These are phyloP conservation scores for Linaria vulgaris DNA, from an alignment of 257 asterid genomes.

Conservation along the genomic window DNA sequence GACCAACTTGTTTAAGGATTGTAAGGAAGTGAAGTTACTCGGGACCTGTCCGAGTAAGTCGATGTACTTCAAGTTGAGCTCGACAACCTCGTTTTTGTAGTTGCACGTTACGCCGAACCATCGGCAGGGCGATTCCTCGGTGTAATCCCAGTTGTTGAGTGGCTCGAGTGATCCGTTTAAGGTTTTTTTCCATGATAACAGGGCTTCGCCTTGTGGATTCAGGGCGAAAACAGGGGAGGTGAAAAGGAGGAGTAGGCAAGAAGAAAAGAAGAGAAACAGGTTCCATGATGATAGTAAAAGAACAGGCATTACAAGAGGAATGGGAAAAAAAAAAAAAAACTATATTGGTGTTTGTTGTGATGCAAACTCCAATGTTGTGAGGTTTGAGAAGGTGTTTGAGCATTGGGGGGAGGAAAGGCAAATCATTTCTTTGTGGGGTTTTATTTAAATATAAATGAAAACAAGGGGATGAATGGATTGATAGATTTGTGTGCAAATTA, in stretches of 20 bases:
- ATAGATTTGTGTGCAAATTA: too few relatives aligned
- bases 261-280: conserved; percentile 19
- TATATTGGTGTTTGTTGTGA: background rate
- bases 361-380: conserved; percentile 23
- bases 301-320: conserved; percentile 4
- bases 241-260: conserved; percentile 13
- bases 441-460: background rate
- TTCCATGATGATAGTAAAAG: background rate
- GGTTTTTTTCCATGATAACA: conserved; percentile 47
- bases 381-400: conserved; percentile 11
- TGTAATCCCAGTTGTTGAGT: conserved; percentile 45
- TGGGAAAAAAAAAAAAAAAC: background rate
- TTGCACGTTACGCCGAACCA: conserved; percentile 40
- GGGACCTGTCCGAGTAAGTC: conserved; percentile 48
- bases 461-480: too few relatives aligned
- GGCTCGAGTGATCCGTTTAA: conserved; percentile 42
- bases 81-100: conserved; percentile 41
- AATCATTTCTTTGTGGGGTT: conserved; percentile 26
- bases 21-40: conserved; percentile 34
- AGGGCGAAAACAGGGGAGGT: conserved; percentile 27
- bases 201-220: conserved; percentile 47
- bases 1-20: conserved; percentile 39
- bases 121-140: conserved; percentile 22
- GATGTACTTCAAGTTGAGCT: conserved; percentile 41
- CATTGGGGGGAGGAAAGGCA: conserved; percentile 21